Evolutionary conservation across 1,139 yeast genomes (phyloP), one percentile per base, ranked within the genome.

Genomic region (Yamadazyma diospyri): DNA sequence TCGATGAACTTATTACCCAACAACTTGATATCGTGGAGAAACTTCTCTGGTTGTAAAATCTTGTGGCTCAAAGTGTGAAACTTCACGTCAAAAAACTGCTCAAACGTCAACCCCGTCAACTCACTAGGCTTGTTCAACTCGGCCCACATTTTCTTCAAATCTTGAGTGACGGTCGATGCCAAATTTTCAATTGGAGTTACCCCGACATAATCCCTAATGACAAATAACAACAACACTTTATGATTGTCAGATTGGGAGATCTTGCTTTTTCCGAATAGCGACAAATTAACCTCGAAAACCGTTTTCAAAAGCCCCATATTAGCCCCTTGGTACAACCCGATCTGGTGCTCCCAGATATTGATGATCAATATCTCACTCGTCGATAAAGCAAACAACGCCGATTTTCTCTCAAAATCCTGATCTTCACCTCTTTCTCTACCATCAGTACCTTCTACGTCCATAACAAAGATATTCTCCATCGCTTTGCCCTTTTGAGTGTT

Each of bases 341-440:
- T 89, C 56, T 92, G 98, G 46, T 87, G 85, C 57, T 92, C 98
- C 97, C 98, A 92, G 55, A 92, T 78, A 57, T 92, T 92, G 34
- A 92, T 82, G 41, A 92, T 88, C 48, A 92, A 69, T 3, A 89
- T 80, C 53, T 92, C 98, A 12, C 94, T 80, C 0, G 97, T 89
- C 6, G 97, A 78, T 40, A 92, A 65, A 0, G 98, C 97, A 68
- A 92, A 92, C 32, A 94, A 64, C 0, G 98, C 97, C 2, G 97
- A 89, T 52, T 92, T 92, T 39, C 98, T 74, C 59, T 92, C 98
- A 58, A 92, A 92, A 57, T 92, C 98, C 57, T 92, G 97, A 57
- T 92, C 98, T 48, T 92, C 98, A 11, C 98, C 98, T 38, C 97
- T 74, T 59, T 92, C 98, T 42, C 97, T 74, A 29, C 98, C 98